These are phyloP conservation scores for Hanseniaspora pseudoguilliermondii DNA, from an alignment of 805 yeast genomes.

Conservation along the genomic window DNA sequence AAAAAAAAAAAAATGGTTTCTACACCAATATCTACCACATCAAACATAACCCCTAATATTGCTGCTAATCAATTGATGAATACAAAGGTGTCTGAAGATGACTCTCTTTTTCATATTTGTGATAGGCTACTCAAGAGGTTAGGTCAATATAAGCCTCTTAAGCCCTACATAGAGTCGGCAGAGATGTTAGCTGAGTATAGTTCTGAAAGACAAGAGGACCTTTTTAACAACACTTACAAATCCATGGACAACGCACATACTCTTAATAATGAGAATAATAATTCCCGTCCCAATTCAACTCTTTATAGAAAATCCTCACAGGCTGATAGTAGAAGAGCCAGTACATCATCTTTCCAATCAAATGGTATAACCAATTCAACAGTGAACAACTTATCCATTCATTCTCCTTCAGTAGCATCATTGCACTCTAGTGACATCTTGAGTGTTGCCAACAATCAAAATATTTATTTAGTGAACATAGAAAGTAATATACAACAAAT, in stretches of 20 bases:
- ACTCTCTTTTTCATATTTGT: conserved; percentile 61
- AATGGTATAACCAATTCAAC: conserved; percentile 17
- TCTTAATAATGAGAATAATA: conserved; percentile 6
- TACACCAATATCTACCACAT: background rate
- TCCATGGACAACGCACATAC: background rate
- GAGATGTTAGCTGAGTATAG: conserved; percentile 6
- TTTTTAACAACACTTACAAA: background rate
- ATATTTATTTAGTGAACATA: conserved; percentile 16
- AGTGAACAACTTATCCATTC: conserved; percentile 21
- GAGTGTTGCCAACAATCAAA: background rate
- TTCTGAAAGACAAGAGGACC: conserved; percentile 5
- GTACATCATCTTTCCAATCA: conserved; percentile 1
- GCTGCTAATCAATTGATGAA: conserved; percentile 37
- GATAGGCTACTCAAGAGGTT: conserved; percentile 42
- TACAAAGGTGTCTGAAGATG: conserved; percentile 46
- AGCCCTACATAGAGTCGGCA: conserved; percentile 39
- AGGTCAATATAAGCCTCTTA: conserved; percentile 50
- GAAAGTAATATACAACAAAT: conserved; percentile 25
- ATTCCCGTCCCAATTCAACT: conserved; percentile 17
- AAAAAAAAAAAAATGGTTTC: background rate
- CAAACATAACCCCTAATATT: background rate
- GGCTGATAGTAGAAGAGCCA: conserved; percentile 4
- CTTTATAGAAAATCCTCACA: conserved; percentile 10
- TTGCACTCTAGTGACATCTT: background rate
- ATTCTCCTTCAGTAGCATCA: conserved; percentile 15